phyloP scores from a whole-genome alignment of 2,329 filamentous ascomycete species.

The Ceratocystis colombiana region DNA sequence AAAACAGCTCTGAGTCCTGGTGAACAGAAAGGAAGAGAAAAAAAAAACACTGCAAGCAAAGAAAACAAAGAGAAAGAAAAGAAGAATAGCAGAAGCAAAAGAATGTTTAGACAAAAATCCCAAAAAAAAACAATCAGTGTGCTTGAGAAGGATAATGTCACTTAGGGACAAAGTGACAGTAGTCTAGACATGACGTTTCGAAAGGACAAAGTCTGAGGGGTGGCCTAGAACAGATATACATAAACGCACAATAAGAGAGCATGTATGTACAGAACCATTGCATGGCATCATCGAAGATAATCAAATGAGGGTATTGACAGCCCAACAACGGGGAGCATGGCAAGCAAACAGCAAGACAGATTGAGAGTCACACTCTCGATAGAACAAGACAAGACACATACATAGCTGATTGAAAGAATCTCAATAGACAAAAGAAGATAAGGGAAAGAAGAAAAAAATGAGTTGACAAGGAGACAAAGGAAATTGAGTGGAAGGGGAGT shows the following conservation, averaged over 20 bases:
- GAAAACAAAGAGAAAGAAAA: conserved; percentile 3
- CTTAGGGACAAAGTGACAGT: no score
- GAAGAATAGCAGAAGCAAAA: not conserved
- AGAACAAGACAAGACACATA: conserved; percentile 2
- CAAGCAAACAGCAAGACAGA: conserved; percentile 16
- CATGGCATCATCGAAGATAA: not conserved
- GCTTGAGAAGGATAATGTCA: no score
- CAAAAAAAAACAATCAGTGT: conserved; percentile 8
- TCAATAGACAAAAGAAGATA: conserved; percentile 20
- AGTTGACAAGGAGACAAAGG: conserved; percentile 19
- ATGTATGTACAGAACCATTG: no score
- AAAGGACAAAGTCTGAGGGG: no score
- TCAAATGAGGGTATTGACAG: not conserved
- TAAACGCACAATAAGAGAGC: no score
- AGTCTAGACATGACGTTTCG: no score
- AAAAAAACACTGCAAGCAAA: not conserved
- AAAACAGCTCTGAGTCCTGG: not conserved
- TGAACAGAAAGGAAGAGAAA: not conserved
- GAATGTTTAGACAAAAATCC: not conserved
- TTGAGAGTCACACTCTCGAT: not conserved
- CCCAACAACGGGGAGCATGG: conserved; percentile 2
- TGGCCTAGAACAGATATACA: no score
- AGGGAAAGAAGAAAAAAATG: conserved; percentile 12
- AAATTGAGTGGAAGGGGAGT: conserved; percentile 14
- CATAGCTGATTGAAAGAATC: conserved; percentile 12